Base-by-base conservation (phyloP, 495 filamentous ascomycete genomes). In the Penicillium maclennaniae region DNA sequence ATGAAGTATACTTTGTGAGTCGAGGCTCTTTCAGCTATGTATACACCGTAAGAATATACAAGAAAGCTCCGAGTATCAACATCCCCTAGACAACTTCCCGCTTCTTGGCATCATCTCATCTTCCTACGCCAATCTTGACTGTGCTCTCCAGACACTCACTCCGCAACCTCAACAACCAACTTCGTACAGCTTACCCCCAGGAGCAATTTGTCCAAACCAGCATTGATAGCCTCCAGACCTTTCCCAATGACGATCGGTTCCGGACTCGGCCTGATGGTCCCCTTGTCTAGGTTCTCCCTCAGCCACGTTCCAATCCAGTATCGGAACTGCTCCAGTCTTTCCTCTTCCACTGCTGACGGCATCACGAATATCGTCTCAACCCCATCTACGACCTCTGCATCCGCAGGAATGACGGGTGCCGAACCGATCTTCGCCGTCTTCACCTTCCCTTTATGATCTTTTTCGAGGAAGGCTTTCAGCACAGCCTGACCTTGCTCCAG, bases 121-220 rank as follows among this genome's bases (percentile, higher is more conserved):
- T 40, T 40, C 20, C n/a, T 19, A 40, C 20, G 38, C 7, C n/a
- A 40, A 19, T 40, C 38, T 40, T 9, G 19, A 19, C 38, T 40
- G 38, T 40, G 20, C 38, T 10, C n/a, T 16, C 16, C 38, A 40
- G 38, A 38, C 19, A 8, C 23, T 69, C 54, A 70, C 47, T 62
- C 63, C 21, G 53, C 59, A 65, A 77, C 38, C 55, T 75, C 72
- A 58, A 77, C 58, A 50, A 79, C 67, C 59, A 79, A 63, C 65
- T 78, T 80, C 39, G 49, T 60, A 53, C 77, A 76, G 50, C 76
- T 80, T 9, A 81, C 77, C 7, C 78, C 76, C 21, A 21, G 55
- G 21, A 49, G 61, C 43, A 79, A 39, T 19, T 44, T 45, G 48
- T 80, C 75, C 52, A 80, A 67, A 20, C 63, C 78, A 36, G 61